Conservation (phyloP, 768 basidiomycete species). For the Suillus paluster region DNA sequence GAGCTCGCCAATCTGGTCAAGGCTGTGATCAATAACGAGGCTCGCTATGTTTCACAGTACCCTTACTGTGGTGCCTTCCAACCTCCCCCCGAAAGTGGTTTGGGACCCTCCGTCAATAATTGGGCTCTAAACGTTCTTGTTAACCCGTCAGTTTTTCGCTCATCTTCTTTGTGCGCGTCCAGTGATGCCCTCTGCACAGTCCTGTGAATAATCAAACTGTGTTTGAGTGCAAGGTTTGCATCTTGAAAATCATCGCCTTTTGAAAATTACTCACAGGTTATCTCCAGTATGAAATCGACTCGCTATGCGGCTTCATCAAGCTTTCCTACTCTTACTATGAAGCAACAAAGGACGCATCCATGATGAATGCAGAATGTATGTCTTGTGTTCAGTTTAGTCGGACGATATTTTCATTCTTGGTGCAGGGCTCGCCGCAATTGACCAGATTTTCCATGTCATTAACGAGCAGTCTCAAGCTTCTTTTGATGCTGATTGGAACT, state of each 20-base stretch:
- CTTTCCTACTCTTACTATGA: slow-evolving; percentile 74
- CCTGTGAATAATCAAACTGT: slow-evolving; percentile 72
- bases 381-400: slow-evolving; percentile 6
- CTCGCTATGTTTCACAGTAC: slow-evolving; percentile 69
- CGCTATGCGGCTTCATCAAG: slow-evolving; percentile 79
- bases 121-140: slow-evolving; percentile 74
- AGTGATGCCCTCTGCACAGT: slow-evolving; percentile 37
- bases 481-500: slow-evolving; percentile 72
- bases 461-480: slow-evolving; percentile 75
- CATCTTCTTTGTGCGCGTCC: background rate
- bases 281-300: slow-evolving; percentile 76
- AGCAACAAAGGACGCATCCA: slow-evolving; percentile 70
- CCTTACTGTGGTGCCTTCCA: slow-evolving; percentile 86
- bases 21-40: slow-evolving; percentile 84
- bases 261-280: no score
- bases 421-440: slow-evolving; percentile 67
- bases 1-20: slow-evolving; percentile 69
- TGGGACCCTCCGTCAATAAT: slow-evolving; percentile 64
- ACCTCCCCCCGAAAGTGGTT: slow-evolving; percentile 75
- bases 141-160: slow-evolving; percentile 61
- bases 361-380: slow-evolving; percentile 73
- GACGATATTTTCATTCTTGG: slow-evolving; percentile 13
- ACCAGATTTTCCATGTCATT: slow-evolving; percentile 77
- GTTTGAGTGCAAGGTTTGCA: slow-evolving; percentile 78
- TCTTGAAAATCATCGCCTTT: background rate